A percentile compares a stretch with the other conserved stretches of the same genome.
These are phyloP conservation scores for Leccinum uliginosum DNA, from an alignment of 768 basidiomycete genomes.

Conservation along the genomic window DNA sequence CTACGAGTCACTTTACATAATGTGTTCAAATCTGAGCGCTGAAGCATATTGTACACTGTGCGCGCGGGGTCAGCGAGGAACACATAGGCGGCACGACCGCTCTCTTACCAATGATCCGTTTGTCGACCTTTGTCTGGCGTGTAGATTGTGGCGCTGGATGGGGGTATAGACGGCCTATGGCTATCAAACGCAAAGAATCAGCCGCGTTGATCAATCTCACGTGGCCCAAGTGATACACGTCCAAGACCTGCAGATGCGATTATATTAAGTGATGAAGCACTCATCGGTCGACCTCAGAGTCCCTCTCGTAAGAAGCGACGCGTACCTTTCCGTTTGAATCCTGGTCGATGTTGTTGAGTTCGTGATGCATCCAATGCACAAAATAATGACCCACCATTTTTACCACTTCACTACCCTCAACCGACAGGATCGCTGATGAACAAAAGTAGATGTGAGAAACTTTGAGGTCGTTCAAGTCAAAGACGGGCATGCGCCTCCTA, in stretches of 20 bases:
- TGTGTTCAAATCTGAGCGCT: no score
- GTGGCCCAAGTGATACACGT: constrained; percentile 38
- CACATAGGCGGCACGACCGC: not conserved
- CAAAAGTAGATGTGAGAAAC: not conserved
- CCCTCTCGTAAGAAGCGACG: not conserved
- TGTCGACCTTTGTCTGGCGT: constrained; percentile 44
- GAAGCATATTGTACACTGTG: constrained; percentile 48
- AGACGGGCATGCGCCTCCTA: constrained; percentile 18
- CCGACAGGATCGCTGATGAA: constrained; percentile 44
- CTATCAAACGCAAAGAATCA: constrained; percentile 42
- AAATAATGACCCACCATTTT: constrained; percentile 35
- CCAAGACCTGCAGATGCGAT: constrained; percentile 30
- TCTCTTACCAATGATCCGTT: constrained; percentile 45
- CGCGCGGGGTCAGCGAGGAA: constrained; percentile 1
- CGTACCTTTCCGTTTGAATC: constrained; percentile 38
- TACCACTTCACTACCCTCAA: constrained; percentile 43
- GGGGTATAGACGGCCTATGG: constrained; percentile 42
- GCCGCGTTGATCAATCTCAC: constrained; percentile 47
- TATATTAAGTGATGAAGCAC: not conserved
- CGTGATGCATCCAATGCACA: not conserved
- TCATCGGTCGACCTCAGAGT: not conserved
- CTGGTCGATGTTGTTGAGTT: constrained; percentile 22
- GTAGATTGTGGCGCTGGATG: constrained; percentile 42
- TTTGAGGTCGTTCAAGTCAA: not conserved
- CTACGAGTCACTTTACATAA: no score